Percentiles rank a stretch among this genome's conserved stretches.
Evolutionary conservation across 192 early-diverging fungal species (phyloP).

Genomic region (Coemansia sp.): DNA sequence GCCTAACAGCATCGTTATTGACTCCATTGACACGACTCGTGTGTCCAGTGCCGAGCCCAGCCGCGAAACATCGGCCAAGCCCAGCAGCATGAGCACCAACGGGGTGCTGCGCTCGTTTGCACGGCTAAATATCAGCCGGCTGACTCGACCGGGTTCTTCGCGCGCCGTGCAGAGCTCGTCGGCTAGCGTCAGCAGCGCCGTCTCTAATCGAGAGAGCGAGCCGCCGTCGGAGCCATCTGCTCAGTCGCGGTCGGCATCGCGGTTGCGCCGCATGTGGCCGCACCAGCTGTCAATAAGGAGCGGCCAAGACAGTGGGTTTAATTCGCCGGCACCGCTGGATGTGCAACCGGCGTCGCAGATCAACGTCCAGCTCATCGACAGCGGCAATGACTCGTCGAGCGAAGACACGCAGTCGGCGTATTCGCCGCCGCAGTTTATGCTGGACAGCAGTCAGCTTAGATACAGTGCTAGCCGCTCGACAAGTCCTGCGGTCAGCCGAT

Average conservation of each 20-base stretch:
- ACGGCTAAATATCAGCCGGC: conserved; percentile 21
- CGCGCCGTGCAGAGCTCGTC: too few relatives aligned
- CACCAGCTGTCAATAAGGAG: background rate
- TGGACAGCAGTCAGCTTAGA: conserved; percentile 14
- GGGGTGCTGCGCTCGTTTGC: conserved; percentile 18
- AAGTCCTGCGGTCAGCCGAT: background rate
- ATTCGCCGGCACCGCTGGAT: conserved; percentile 1
- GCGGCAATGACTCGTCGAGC: background rate
- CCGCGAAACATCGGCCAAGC: conserved; percentile 11
- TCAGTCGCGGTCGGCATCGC: background rate
- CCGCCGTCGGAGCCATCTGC: background rate
- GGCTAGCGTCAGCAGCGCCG: too few relatives aligned
- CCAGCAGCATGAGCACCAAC: conserved; percentile 11
- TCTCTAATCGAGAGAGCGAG: too few relatives aligned
- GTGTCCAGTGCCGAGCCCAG: background rate
- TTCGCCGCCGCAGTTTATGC: background rate
- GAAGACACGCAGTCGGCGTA: background rate
- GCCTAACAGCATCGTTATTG: background rate
- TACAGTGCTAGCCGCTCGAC: background rate
- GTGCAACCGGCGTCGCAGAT: background rate
- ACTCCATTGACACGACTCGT: background rate
- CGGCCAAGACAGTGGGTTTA: conserved; percentile 9
- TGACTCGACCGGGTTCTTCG: conserved; percentile 4
- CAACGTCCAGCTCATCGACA: conserved; percentile 17
- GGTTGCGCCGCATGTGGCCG: background rate